Conservation (phyloP, 2,329 filamentous ascomycete genomes). For the Thelonectria discophora region DNA sequence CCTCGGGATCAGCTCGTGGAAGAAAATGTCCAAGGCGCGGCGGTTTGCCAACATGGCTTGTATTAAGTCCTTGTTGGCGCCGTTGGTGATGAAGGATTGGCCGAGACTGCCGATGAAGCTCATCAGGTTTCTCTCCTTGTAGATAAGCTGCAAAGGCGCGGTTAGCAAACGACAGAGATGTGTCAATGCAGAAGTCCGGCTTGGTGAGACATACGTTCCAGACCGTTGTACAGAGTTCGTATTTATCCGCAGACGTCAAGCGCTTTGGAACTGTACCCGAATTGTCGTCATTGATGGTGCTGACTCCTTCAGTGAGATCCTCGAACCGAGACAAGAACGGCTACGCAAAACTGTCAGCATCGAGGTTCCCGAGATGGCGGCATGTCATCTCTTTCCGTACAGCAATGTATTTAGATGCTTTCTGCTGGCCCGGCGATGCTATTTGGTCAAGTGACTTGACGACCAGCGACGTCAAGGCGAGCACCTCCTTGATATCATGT, state of each 20-base stretch:
- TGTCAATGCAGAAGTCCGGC: background rate
- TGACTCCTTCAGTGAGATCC: background rate
- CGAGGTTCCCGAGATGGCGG: background rate
- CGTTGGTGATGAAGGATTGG: background rate
- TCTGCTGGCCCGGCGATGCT: background rate
- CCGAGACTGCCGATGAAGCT: background rate
- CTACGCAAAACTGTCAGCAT: background rate
- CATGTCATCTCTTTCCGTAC: background rate
- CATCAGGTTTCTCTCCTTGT: conserved; percentile 5
- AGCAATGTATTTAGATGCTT: background rate
- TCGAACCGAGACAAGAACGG: background rate
- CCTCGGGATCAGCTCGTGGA: conserved; percentile 4
- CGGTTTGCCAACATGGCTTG: background rate
- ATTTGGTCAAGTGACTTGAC: conserved; percentile 3
- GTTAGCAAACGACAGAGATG: background rate
- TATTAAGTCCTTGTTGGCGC: background rate
- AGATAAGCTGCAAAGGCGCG: conserved; percentile 1
- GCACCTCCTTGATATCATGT: background rate
- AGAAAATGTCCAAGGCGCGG: background rate
- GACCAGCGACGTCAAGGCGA: background rate
- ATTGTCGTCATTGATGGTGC: conserved; percentile 2
- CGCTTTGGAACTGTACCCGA: background rate
- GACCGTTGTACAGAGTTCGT: conserved; percentile 2
- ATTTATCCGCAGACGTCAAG: background rate
- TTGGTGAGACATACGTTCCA: background rate